Base-by-base conservation (phyloP, 768 basidiomycete genomes). In the Kwoniella sp. region DNA sequence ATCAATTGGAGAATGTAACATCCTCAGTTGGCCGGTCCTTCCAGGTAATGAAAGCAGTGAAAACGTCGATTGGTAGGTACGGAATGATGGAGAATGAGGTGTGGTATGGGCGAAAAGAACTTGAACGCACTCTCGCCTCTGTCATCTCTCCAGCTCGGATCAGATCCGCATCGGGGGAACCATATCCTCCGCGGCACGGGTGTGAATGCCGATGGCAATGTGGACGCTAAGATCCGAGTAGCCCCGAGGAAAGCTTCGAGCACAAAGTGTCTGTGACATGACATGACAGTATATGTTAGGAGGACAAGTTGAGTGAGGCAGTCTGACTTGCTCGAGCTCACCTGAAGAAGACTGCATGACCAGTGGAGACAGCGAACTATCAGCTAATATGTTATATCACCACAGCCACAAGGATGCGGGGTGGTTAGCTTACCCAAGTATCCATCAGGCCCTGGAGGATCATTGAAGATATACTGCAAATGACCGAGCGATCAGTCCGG, bases 201-300 rank as follows among this genome's bases (percentile, higher is more conserved):
- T 9, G 15, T 15, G 25, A 52, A 30, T 37, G 55, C 25, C n/a
- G 58, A 29, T 1, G 66, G 55, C 30, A 68, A 29, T 17, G 65
- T 65, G 1, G 70, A 65, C 2, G 69, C 73, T 13, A 74, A 37
- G 0, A 67, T 63, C 25, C 73, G 31, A 7, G 74, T 63, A 0
- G 74, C 74, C 15, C 74, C 74, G 13, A 75, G 52, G 61, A 75
- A 75, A 25, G 70, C 70, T 61, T 75, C 74, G n/a, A 70, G 58
- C 7, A 71, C 74, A 29, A 75, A 75, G 41, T 75, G 74, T 56
- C 72, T 72, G 26, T 17, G 50, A 50, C 23, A 17, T 4, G 22
- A 58, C n/a, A n/a, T n/a, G n/a, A n/a, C n/a, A n/a, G n/a, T 20
- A 26, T 4, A 30, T 34, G 50, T 61, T 48, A 67, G 65, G 11